phyloP scores from a whole-genome alignment of 1,284 basidiomycete species.

The Sphagnurus paluster region DNA sequence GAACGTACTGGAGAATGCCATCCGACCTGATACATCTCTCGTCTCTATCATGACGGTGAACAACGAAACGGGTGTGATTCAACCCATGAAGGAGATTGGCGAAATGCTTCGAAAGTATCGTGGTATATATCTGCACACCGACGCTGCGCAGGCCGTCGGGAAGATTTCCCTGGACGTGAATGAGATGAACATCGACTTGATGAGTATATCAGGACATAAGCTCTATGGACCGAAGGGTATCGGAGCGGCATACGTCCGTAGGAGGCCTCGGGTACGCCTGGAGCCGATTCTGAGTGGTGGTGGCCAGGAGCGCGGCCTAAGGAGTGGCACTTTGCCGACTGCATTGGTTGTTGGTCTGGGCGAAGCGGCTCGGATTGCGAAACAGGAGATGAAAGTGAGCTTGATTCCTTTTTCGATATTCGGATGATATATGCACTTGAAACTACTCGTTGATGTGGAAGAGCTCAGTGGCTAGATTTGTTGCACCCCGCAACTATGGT shows the following conservation, averaged over 20 bases:
- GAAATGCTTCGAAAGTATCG: constrained; percentile 80
- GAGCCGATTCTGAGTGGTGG: constrained; percentile 97
- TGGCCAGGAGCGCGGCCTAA: constrained; percentile 94
- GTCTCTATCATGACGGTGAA: constrained; percentile 99
- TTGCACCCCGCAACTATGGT: constrained; percentile 19
- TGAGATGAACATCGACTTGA: constrained; percentile 92
- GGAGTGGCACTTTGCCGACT: constrained; percentile 94
- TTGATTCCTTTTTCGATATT: constrained; percentile 25
- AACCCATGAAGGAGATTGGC: constrained; percentile 96
- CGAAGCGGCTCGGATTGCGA: constrained; percentile 92
- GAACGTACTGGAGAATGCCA: constrained; percentile 75
- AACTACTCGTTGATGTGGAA: constrained; percentile 9
- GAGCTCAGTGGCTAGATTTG: constrained; percentile 20
- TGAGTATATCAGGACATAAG: constrained; percentile 98
- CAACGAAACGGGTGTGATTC: constrained; percentile 99
- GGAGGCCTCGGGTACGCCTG: constrained; percentile 90
- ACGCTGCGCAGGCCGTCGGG: constrained; percentile 95
- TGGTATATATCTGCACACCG: constrained; percentile 95
- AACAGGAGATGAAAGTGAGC: constrained; percentile 89
- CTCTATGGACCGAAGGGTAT: constrained; percentile 98
- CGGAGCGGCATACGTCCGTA: constrained; percentile 92
- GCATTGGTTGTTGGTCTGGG: constrained; percentile 91
- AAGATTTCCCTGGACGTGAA: constrained; percentile 94
- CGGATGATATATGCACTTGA: constrained; percentile 55
- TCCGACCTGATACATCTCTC: constrained; percentile 85